Conservation (phyloP, 106 monocot species). For the Chionographis japonica region DNA sequence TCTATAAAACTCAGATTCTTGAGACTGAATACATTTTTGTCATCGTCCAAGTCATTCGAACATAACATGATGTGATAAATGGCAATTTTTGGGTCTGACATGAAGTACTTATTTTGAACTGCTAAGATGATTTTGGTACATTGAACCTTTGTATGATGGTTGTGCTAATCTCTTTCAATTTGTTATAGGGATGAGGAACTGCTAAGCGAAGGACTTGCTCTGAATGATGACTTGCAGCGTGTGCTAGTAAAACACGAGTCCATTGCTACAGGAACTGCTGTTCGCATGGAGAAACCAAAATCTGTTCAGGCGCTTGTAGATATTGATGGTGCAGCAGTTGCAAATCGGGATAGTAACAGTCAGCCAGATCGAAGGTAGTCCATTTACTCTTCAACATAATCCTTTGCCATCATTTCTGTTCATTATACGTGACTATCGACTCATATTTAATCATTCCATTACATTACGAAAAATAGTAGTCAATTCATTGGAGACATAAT, state of each 20-base stretch:
- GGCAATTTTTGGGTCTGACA: no score
- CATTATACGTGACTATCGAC: no score
- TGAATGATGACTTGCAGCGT: constrained; percentile 95
- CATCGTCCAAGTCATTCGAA: no score
- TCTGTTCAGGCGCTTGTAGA: constrained; percentile 43
- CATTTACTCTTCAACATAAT: background rate
- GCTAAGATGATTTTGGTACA: no score
- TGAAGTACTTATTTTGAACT: no score
- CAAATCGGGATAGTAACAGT: constrained; percentile 9
- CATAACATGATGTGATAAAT: no score
- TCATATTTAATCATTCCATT: no score
- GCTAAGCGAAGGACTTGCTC: constrained; percentile 62
- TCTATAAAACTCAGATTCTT: no score
- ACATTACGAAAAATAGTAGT: no score
- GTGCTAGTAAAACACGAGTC: constrained; percentile 83
- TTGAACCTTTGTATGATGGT: no score
- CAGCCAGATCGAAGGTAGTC: constrained; percentile 33
- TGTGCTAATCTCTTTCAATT: background rate
- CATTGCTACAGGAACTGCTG: constrained; percentile 77
- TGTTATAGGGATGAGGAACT: constrained; percentile 74
- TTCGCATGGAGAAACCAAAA: constrained; percentile 57
- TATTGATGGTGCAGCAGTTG: constrained; percentile 24
- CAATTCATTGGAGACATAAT: no score
- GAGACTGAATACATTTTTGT: no score
- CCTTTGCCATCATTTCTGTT: background rate